phyloP scores from a whole-genome alignment of 768 basidiomycete genomes.

The Nidularia sp. region DNA sequence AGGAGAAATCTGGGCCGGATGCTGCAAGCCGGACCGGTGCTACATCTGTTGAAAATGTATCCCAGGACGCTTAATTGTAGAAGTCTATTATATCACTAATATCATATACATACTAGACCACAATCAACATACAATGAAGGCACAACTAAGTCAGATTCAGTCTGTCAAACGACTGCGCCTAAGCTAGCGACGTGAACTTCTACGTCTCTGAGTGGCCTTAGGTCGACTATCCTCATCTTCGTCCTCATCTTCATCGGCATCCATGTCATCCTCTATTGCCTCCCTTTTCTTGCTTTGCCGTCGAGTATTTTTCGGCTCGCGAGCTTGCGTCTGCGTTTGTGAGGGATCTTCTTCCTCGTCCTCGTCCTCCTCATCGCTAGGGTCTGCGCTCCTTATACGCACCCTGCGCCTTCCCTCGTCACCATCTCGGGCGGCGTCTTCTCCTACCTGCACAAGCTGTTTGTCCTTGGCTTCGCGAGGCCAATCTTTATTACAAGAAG shows the following conservation, averaged over 20 bases:
- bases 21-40: no score
- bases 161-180: no score
- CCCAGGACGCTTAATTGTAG: background rate
- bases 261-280: slow-evolving; percentile 32
- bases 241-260: slow-evolving; percentile 37
- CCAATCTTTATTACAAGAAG: slow-evolving; percentile 60
- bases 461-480: slow-evolving; percentile 40
- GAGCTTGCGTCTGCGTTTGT: slow-evolving; percentile 13
- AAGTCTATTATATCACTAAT: background rate
- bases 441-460: slow-evolving; percentile 57
- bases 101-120: background rate
- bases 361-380: slow-evolving; percentile 40
- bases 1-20: slow-evolving; percentile 17
- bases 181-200: slow-evolving; percentile 17
- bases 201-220: slow-evolving; percentile 18
- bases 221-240: slow-evolving; percentile 17
- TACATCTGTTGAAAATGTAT: no score
- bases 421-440: slow-evolving; percentile 60
- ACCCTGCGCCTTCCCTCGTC: slow-evolving; percentile 41
- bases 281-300: slow-evolving; percentile 1
- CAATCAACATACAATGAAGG: no score
- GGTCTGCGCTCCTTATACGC: slow-evolving; percentile 21
- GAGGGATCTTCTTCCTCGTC: slow-evolving; percentile 33
- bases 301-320: slow-evolving; percentile 9
- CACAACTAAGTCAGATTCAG: no score